phyloP scores from a whole-genome alignment of 805 yeast genomes.

The Hanseniaspora occidentalis region DNA sequence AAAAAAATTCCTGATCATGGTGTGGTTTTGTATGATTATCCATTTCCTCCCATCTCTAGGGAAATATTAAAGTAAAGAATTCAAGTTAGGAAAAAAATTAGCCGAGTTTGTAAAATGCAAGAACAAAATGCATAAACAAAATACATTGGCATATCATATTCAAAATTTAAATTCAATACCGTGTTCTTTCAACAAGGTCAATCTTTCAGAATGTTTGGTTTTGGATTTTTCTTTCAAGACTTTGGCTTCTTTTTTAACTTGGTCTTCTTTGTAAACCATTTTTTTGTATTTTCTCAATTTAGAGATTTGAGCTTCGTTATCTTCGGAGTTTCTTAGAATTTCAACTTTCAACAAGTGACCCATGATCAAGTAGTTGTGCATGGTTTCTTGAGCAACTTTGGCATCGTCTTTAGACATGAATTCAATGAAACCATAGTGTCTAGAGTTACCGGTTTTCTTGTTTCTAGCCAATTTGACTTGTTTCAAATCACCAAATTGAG shows the following conservation, averaged over 20 bases:
- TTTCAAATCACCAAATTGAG: constrained; percentile 79
- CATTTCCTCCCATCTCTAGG: too few relatives aligned
- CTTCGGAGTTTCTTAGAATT: constrained; percentile 34
- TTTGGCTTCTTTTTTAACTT: constrained; percentile 20
- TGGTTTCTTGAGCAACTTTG: constrained; percentile 80
- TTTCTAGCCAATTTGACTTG: constrained; percentile 76
- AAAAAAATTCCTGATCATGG: too few relatives aligned
- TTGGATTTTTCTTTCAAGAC: constrained; percentile 23
- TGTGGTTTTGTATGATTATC: too few relatives aligned
- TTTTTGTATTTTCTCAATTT: constrained; percentile 26
- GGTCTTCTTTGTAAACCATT: constrained; percentile 21
- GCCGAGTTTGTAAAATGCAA: too few relatives aligned
- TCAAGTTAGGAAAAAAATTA: too few relatives aligned
- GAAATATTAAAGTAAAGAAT: too few relatives aligned
- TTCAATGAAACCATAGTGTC: constrained; percentile 86
- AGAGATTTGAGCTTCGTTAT: constrained; percentile 20
- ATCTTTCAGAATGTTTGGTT: constrained; percentile 24
- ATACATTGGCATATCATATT: neutral
- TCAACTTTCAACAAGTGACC: constrained; percentile 76
- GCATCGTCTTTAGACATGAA: constrained; percentile 69
- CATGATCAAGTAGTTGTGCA: constrained; percentile 85
- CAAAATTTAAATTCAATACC: constrained; percentile 26
- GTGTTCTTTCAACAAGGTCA: constrained; percentile 21
- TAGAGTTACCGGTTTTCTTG: constrained; percentile 80
- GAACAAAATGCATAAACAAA: too few relatives aligned